These are phyloP conservation scores for Talaromyces verruculosus DNA, from an alignment of 2,329 filamentous ascomycete species.

Conservation along the genomic window DNA sequence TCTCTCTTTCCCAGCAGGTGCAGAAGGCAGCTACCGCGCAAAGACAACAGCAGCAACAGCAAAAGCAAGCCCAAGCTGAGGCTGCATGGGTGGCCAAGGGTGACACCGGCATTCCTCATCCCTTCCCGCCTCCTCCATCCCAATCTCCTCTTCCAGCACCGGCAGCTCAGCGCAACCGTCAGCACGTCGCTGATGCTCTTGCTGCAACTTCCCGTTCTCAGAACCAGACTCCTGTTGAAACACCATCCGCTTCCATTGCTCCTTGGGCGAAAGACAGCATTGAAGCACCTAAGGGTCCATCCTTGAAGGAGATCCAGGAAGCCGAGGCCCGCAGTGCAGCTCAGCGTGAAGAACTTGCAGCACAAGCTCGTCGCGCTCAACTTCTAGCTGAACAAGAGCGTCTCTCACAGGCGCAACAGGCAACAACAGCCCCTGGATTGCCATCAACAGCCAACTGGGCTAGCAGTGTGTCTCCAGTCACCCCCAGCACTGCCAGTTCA, in stretches of 20 bases:
- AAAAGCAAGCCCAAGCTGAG: slow-evolving; percentile 45
- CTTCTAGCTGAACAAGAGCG: slow-evolving; percentile 74
- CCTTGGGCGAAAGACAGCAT: slow-evolving; percentile 88
- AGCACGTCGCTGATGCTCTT: slow-evolving; percentile 76
- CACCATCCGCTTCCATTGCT: slow-evolving; percentile 72
- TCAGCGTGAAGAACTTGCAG: slow-evolving; percentile 78
- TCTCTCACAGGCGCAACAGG: slow-evolving; percentile 62
- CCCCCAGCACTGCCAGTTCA: slow-evolving; percentile 46
- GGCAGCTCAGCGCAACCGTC: slow-evolving; percentile 78
- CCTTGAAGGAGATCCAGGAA: slow-evolving; percentile 94
- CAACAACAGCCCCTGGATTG: slow-evolving; percentile 66
- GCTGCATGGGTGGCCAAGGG: slow-evolving; percentile 61
- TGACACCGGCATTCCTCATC: slow-evolving; percentile 65
- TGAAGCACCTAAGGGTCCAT: slow-evolving; percentile 77
- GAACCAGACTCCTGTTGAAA: slow-evolving; percentile 71
- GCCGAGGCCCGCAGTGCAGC: slow-evolving; percentile 91
- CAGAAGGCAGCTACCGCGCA: slow-evolving; percentile 64
- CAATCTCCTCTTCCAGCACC: slow-evolving; percentile 83
- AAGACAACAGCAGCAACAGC: slow-evolving; percentile 36
- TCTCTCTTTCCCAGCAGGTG: slow-evolving; percentile 80
- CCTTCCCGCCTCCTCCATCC: slow-evolving; percentile 69
- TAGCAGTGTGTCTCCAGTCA: slow-evolving; percentile 67
- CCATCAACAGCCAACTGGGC: slow-evolving; percentile 90
- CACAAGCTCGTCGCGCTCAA: slow-evolving; percentile 69
- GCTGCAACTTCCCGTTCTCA: slow-evolving; percentile 67